Conservation (phyloP, 192 early-diverging fungal genomes). For the Gamsiella multidivaricata region DNA sequence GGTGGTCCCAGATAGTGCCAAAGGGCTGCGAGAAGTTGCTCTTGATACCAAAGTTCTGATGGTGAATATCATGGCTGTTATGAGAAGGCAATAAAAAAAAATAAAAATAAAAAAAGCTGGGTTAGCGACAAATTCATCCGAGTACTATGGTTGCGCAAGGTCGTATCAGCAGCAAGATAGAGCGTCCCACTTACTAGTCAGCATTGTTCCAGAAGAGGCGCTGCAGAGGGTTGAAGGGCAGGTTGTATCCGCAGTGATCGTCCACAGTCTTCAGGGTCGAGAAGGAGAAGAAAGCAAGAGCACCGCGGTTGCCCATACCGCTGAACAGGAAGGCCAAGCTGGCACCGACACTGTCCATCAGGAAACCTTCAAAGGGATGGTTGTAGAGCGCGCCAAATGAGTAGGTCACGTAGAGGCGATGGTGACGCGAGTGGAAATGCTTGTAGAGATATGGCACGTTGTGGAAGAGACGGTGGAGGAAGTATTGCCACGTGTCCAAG, state of each 20-base stretch:
- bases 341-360: conserved; percentile 79
- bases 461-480: conserved; percentile 80
- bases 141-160: too few species aligned
- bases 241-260: conserved; percentile 84
- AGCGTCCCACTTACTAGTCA: conserved; percentile 70
- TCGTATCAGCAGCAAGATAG: too few species aligned
- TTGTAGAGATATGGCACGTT: conserved; percentile 76
- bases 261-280: conserved; percentile 86
- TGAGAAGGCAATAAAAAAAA: neutral
- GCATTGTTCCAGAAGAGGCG: conserved; percentile 79
- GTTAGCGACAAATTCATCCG: neutral
- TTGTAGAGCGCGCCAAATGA: conserved; percentile 88
- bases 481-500: conserved; percentile 73
- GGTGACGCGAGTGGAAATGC: conserved; percentile 80
- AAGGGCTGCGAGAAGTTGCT: conserved; percentile 77
- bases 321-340: conserved; percentile 69
- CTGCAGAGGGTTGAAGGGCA: conserved; percentile 80
- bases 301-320: conserved; percentile 75
- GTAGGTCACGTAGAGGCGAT: conserved; percentile 79
- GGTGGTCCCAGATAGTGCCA: conserved; percentile 83
- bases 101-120: neutral
- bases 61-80: conserved; percentile 67
- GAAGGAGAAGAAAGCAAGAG: conserved; percentile 75
- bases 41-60: conserved; percentile 68
- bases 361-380: conserved; percentile 82